A percentile compares a stretch with the other conserved stretches of the same genome.
Conservation (phyloP, 2,329 filamentous ascomycete genomes). For the Penicillium sp. region DNA sequence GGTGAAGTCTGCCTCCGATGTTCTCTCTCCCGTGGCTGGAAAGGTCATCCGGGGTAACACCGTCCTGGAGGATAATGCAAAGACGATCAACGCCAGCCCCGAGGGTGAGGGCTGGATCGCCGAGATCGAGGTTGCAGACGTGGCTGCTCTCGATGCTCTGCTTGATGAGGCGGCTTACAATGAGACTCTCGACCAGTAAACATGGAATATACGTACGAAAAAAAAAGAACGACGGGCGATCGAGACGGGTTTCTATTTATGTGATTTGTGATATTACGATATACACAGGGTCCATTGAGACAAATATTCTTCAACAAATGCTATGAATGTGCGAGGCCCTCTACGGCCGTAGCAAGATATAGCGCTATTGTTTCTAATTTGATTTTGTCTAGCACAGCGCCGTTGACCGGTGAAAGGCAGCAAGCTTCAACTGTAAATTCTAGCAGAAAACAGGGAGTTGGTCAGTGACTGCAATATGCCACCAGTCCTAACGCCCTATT, state of each 20-base stretch:
- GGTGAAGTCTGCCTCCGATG: conserved; percentile 97
- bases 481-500: too few relatives aligned
- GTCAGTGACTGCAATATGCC: too few relatives aligned
- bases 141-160: conserved; percentile 64
- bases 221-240: conserved; percentile 6
- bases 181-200: conserved; percentile 57
- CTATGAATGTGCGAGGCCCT: conserved; percentile 7
- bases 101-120: conserved; percentile 93
- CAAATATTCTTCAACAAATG: conserved; percentile 20
- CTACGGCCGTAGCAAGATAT: too few relatives aligned
- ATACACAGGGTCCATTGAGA: conserved; percentile 9
- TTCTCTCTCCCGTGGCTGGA: conserved; percentile 80
- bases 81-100: conserved; percentile 80
- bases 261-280: conserved; percentile 12
- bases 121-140: conserved; percentile 70
- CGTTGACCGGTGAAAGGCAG: too few relatives aligned
- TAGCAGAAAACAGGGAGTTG: too few relatives aligned
- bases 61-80: conserved; percentile 74
- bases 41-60: conserved; percentile 69
- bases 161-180: conserved; percentile 77
- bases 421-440: too few relatives aligned
- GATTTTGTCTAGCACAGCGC: too few relatives aligned
- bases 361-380: too few relatives aligned
- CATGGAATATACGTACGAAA: conserved; percentile 2
- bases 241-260: background rate